Evolutionary conservation across 2,329 filamentous ascomycete species (phyloP).

Genomic region (Ophiostoma ulmi): DNA sequence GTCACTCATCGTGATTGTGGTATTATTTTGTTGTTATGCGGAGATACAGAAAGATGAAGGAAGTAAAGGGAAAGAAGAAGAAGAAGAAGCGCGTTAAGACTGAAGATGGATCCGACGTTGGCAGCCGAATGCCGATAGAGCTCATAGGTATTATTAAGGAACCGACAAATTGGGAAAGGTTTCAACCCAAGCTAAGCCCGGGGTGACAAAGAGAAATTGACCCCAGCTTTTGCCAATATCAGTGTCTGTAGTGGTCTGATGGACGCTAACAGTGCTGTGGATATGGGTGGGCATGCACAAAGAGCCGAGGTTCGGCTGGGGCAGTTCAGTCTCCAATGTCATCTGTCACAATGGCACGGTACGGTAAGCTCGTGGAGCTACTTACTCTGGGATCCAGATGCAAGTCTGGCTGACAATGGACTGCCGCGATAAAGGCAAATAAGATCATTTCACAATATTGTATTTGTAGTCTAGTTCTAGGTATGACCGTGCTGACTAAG

Average conservation of each 20-base stretch:
- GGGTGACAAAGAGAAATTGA: background rate
- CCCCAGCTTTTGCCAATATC: conserved; percentile 7
- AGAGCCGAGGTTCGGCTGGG: background rate
- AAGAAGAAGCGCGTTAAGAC: background rate
- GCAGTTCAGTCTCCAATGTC: background rate
- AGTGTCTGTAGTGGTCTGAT: background rate
- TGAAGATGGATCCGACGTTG: conserved; percentile 3
- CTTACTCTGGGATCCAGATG: background rate
- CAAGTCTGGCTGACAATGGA: background rate
- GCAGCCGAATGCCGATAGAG: background rate
- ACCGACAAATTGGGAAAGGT: background rate
- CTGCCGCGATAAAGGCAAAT: no score
- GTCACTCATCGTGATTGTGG: conserved; percentile 15
- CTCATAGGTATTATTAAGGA: background rate
- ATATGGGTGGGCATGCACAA: background rate
- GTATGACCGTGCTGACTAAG: background rate
- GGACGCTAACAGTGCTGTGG: background rate
- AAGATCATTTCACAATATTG: no score
- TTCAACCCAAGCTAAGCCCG: background rate
- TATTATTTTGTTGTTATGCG: background rate
- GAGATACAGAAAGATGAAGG: background rate
- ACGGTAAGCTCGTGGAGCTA: background rate
- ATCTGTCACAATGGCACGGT: background rate
- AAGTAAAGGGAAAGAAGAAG: background rate
- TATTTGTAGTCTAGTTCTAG: no score